phyloP scores from a whole-genome alignment of 2,329 filamentous ascomycete genomes.

The Fusarium hostae region DNA sequence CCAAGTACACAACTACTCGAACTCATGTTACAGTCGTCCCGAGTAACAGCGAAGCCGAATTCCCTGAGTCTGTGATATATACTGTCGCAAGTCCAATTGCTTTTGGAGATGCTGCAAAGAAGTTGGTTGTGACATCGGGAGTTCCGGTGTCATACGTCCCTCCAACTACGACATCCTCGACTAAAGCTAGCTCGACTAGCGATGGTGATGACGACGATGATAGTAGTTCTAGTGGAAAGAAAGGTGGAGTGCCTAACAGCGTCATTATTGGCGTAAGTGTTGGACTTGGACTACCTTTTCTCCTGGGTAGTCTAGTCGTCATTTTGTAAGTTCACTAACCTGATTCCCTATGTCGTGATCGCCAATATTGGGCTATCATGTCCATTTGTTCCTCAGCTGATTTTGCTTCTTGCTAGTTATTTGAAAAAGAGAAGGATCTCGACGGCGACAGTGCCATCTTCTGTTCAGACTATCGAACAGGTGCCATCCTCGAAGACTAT shows the following conservation, averaged over 20 bases:
- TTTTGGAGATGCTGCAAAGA: slow-evolving; percentile 56
- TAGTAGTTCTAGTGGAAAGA: too few species aligned
- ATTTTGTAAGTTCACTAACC: slow-evolving; percentile 49
- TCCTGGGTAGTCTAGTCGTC: slow-evolving; percentile 47
- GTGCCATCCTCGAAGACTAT: too few species aligned
- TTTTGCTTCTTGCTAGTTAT: too few species aligned
- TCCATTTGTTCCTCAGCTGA: too few species aligned
- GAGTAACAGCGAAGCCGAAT: slow-evolving; percentile 43
- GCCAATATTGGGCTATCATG: too few species aligned
- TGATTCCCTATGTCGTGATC: too few species aligned
- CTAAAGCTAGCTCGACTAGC: too few species aligned
- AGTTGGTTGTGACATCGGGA: slow-evolving; percentile 48
- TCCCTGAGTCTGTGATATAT: not conserved
- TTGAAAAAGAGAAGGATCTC: too few species aligned
- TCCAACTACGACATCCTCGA: not conserved
- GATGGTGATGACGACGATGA: too few species aligned
- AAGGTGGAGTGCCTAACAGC: slow-evolving; percentile 54
- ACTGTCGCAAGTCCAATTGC: slow-evolving; percentile 35
- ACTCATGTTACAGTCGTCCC: slow-evolving; percentile 56
- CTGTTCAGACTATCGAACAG: too few species aligned
- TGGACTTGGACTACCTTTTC: slow-evolving; percentile 56
- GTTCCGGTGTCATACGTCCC: slow-evolving; percentile 54
- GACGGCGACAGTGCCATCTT: too few species aligned
- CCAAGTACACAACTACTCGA: slow-evolving; percentile 50
- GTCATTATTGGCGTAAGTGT: slow-evolving; percentile 61